A percentile compares a stretch with the other conserved stretches of the same genome.
These are phyloP conservation scores for Chaetomium sp. DNA, from an alignment of 2,329 filamentous ascomycete genomes.

Conservation along the genomic window DNA sequence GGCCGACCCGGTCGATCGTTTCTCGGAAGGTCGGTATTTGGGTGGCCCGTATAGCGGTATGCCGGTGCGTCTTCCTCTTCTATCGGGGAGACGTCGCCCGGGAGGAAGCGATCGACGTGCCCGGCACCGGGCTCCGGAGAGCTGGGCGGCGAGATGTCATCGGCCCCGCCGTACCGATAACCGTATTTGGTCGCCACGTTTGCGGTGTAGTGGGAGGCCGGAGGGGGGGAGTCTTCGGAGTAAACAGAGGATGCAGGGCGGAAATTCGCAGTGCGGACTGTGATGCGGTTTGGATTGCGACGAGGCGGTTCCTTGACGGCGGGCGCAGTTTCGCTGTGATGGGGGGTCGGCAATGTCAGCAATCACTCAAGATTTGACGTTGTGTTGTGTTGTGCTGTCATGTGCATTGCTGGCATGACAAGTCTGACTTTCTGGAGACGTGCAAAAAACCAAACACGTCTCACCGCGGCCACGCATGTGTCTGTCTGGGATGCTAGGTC, in stretches of 20 bases:
- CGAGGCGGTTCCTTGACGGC: conserved; percentile 42
- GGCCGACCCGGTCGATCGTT: conserved; percentile 16
- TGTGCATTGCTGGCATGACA: background rate
- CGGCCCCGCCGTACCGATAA: conserved; percentile 35
- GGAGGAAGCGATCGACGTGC: conserved; percentile 35
- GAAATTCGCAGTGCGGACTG: conserved; percentile 41
- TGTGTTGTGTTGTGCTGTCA: background rate
- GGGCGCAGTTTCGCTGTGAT: conserved; percentile 39
- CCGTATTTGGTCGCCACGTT: conserved; percentile 35
- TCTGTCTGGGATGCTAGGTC: conserved; percentile 4
- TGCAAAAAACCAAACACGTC: conserved; percentile 5
- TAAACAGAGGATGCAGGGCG: conserved; percentile 64
- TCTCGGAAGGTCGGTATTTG: conserved; percentile 8
- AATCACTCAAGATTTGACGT: background rate
- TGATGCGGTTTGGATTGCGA: conserved; percentile 43
- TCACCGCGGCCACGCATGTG: background rate
- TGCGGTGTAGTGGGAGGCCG: conserved; percentile 39
- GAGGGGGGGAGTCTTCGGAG: conserved; percentile 50
- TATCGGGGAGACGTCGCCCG: conserved; percentile 55
- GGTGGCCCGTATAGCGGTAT: conserved; percentile 12
- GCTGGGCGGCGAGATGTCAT: conserved; percentile 57
- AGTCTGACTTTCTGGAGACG: conserved; percentile 4
- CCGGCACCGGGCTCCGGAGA: conserved; percentile 51
- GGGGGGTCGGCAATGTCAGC: conserved; percentile 34
- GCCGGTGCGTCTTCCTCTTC: conserved; percentile 44